These are phyloP conservation scores for Albophoma yamanashiensis DNA, from an alignment of 2,329 filamentous ascomycete genomes.

Conservation along the genomic window DNA sequence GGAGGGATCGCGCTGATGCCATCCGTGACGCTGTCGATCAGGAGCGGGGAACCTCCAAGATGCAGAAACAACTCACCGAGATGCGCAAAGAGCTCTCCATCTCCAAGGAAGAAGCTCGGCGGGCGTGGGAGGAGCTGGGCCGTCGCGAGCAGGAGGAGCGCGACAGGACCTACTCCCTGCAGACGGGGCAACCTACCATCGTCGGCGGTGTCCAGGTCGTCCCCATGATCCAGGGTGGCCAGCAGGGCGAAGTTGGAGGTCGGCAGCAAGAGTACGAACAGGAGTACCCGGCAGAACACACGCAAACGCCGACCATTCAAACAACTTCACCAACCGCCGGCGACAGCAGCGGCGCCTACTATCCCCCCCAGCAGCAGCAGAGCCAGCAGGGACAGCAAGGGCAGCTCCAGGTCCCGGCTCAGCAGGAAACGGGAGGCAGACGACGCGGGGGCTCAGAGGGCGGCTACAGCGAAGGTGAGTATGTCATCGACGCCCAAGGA, in stretches of 20 bases:
- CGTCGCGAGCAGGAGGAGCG: conserved; percentile 87
- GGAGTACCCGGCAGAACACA: conserved; percentile 24
- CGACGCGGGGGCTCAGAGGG: conserved; percentile 38
- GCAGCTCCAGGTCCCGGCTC: conserved; percentile 5
- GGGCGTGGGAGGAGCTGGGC: conserved; percentile 95
- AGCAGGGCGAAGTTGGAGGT: conserved; percentile 30
- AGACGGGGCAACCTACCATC: conserved; percentile 77
- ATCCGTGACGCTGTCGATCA: conserved; percentile 55
- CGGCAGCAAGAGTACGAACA: conserved; percentile 19
- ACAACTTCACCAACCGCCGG: conserved; percentile 19
- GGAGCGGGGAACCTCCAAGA: conserved; percentile 61
- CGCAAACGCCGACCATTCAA: conserved; percentile 31
- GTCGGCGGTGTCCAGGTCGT: conserved; percentile 93
- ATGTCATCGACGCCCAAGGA: conserved; percentile 51
- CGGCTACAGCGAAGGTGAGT: conserved; percentile 61
- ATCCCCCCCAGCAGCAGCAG: conserved; percentile 9
- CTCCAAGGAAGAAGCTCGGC: conserved; percentile 87
- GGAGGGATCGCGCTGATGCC: conserved; percentile 56
- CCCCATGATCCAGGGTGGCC: conserved; percentile 70
- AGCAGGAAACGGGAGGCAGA: conserved; percentile 10
- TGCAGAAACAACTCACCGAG: conserved; percentile 72
- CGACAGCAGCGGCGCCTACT: conserved; percentile 10
- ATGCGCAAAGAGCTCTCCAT: conserved; percentile 91
- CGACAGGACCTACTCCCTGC: conserved; percentile 73
- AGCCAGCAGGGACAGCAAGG: not conserved